phyloP scores from a whole-genome alignment of 495 filamentous ascomycete species.

The Penicillium maclennaniae region DNA sequence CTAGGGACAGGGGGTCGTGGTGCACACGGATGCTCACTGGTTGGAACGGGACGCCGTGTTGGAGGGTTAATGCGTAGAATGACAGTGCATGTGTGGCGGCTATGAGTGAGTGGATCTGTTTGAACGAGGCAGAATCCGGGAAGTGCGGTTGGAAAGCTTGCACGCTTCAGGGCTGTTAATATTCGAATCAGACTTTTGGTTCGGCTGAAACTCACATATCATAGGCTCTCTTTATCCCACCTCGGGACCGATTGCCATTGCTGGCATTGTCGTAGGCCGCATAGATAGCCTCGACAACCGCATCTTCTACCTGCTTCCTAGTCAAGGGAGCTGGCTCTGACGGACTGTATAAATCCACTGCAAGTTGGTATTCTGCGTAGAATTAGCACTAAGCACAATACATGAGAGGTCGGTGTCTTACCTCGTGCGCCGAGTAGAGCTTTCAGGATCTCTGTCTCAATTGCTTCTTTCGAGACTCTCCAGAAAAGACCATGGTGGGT shows the following conservation, averaged over 20 bases:
- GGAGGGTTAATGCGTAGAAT: constrained; percentile 81
- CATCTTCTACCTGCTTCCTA: constrained; percentile 53
- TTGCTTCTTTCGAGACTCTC: constrained; percentile 53
- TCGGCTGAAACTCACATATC: constrained; percentile 62
- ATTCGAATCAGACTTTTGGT: neutral
- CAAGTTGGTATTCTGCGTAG: constrained; percentile 60
- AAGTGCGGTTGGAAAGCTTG: constrained; percentile 66
- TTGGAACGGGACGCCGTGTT: constrained; percentile 88
- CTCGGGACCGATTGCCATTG: constrained; percentile 79
- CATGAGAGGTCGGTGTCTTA: constrained; percentile 32
- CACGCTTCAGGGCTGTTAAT: constrained; percentile 46
- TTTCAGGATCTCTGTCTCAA: constrained; percentile 76
- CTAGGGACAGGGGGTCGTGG: constrained; percentile 75
- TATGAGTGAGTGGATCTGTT: constrained; percentile 65
- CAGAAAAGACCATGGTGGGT: constrained; percentile 64
- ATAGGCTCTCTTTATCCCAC: constrained; percentile 77
- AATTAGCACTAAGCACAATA: constrained; percentile 10
- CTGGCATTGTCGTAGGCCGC: constrained; percentile 82
- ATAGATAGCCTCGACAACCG: constrained; percentile 65
- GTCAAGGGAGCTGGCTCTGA: constrained; percentile 47
- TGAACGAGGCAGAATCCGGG: constrained; percentile 49
- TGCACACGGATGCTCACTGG: constrained; percentile 88
- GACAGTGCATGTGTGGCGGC: constrained; percentile 82
- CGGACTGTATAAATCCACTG: constrained; percentile 62
- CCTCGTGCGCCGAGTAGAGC: constrained; percentile 64